phyloP scores from a whole-genome alignment of 1,139 yeast genomes.

The Scheffersomyces cryptocercus region DNA sequence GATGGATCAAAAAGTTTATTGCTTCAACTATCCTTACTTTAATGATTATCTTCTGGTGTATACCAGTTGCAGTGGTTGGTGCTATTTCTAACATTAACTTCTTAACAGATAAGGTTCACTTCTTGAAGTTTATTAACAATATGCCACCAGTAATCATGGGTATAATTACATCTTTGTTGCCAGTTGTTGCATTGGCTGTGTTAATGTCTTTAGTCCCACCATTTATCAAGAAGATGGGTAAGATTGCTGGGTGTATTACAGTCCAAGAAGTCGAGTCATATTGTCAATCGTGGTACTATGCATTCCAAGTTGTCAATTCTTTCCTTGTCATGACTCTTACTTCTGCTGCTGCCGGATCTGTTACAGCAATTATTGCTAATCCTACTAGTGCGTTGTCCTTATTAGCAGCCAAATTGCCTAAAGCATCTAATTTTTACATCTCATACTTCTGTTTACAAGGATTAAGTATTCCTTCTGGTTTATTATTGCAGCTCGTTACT shows the following conservation, averaged over 20 bases:
- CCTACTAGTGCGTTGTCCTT: conserved; percentile 58
- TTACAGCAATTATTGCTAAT: conserved; percentile 50
- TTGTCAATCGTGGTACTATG: conserved; percentile 85
- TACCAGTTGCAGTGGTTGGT: conserved; percentile 86
- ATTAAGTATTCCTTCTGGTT: conserved; percentile 38
- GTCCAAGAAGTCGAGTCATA: conserved; percentile 70
- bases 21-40: conserved; percentile 48
- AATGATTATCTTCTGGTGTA: conserved; percentile 76
- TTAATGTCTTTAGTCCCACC: conserved; percentile 80
- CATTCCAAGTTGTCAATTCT: conserved; percentile 84
- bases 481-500: conserved; percentile 42
- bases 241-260: conserved; percentile 69
- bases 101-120: conserved; percentile 59
- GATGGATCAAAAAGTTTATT: conserved; percentile 41
- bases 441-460: conserved; percentile 51
- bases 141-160: conserved; percentile 62
- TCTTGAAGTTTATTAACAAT: conserved; percentile 62
- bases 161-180: conserved; percentile 72
- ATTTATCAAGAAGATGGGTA: conserved; percentile 67
- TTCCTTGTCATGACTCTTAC: conserved; percentile 81
- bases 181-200: conserved; percentile 64
- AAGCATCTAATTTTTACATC: conserved; percentile 70
- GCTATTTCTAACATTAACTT: conserved; percentile 72
- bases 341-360: conserved; percentile 75
- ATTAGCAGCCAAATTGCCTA: conserved; percentile 63